Evolutionary conservation across 805 yeast genomes (phyloP), one percentile per base, ranked within the genome.

Genomic region (Myxozyma mucilagina): DNA sequence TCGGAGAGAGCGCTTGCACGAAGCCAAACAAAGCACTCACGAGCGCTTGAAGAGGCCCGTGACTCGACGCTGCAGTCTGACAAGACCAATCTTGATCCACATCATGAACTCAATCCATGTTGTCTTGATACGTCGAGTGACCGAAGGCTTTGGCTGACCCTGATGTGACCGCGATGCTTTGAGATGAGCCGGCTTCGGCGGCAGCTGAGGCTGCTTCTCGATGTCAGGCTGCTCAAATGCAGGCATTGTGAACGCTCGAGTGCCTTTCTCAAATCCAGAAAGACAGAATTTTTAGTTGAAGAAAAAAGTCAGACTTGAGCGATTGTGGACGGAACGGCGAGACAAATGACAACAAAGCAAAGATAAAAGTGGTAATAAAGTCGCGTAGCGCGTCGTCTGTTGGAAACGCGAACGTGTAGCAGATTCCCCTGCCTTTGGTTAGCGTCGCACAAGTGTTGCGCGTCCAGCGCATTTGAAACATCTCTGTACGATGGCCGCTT

Each of bases 31-130:
- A 8, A 10, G 18, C 41, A 18, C 1, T 56, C 54, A 56, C 18
- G 60, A 43, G n/a, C 53, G 47, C 47, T 18, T 31, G 45, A 59
- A 49, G 24, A 54, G 24, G 32, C 50, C 18, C 3, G 45, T 32
- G 7, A 43, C 48, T 13, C 48, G 56, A n/a, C 63, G 49, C 51
- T 54, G 63, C n/a, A 54, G 11, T n/a, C 63, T 11, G 14, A 59
- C 36, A 18, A 59, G 47, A 11, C 59, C 59, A 31, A 59, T 59
- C 56, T 59, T 59, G 39, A 54, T 41, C 59, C 59, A 48, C 35
- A 59, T 60, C 31, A 53, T 49, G 24, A 59, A 49, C 24, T 54
- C 59, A 31, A 59, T 54, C 63, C 63, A 59, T 13, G 35, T 54
- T 10, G 58, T 45, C 32, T 47, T 54, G 35, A 59, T 39, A 34